Conservation (phyloP, 2,329 filamentous ascomycete genomes). For the Monosporascus ibericus region DNA sequence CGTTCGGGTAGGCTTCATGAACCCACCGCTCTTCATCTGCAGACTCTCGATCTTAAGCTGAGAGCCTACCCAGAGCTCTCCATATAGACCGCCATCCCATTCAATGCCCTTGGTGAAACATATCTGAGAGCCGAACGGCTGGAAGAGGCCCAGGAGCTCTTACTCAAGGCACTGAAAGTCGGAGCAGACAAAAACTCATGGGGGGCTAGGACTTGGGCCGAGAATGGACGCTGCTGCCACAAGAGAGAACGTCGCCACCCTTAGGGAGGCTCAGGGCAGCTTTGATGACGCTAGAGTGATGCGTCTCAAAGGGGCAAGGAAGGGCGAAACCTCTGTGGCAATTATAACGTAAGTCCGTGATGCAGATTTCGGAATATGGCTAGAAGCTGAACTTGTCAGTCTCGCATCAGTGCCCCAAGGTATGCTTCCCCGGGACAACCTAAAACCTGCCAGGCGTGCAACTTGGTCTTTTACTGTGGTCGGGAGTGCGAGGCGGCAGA, state of each 20-base stretch:
- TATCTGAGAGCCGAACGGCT: constrained; percentile 2
- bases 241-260: constrained; percentile 8
- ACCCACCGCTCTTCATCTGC: constrained; percentile 5
- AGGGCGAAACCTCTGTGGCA: constrained; percentile 12
- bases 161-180: constrained; percentile 7
- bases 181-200: not conserved
- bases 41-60: constrained; percentile 9
- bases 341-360: constrained; percentile 6
- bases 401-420: constrained; percentile 1
- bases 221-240: constrained; percentile 9
- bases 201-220: not conserved
- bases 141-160: constrained; percentile 8
- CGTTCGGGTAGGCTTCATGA: not conserved
- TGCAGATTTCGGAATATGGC: not conserved
- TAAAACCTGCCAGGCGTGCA: constrained; percentile 4
- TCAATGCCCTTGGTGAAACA: constrained; percentile 10
- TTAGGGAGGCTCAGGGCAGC: constrained; percentile 12
- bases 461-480: constrained; percentile 13
- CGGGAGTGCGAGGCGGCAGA: constrained; percentile 11
- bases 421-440: constrained; percentile 3
- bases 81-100: constrained; percentile 6
- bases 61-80: constrained; percentile 5
- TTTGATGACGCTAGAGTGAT: constrained; percentile 10
- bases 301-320: constrained; percentile 5
- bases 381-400: not conserved